Conservation (phyloP, 306 rosid species). For the Cicer pinnatifidum region DNA sequence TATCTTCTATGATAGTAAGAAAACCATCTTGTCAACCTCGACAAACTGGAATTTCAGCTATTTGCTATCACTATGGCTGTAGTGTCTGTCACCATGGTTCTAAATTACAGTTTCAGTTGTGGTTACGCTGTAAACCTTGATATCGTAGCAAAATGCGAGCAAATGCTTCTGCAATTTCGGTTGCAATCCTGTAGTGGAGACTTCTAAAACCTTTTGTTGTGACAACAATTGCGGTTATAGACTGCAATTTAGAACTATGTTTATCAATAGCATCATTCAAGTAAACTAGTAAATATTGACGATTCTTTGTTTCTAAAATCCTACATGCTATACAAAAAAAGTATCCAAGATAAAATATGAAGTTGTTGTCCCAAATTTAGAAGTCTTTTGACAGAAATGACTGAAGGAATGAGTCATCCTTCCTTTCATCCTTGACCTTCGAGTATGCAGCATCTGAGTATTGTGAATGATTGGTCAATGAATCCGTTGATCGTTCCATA, state of each 20-base stretch:
- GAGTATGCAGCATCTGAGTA: constrained; percentile 41
- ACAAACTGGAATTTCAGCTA: constrained; percentile 44
- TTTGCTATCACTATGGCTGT: constrained; percentile 21
- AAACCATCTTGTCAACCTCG: constrained; percentile 29
- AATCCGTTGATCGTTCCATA: constrained; percentile 33
- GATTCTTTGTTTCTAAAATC: constrained; percentile 41
- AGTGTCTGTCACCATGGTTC: constrained; percentile 33
- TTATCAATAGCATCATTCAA: background rate
- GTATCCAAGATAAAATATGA: constrained; percentile 9
- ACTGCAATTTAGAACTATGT: too few relatives aligned
- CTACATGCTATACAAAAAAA: constrained; percentile 47
- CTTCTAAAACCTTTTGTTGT: too few relatives aligned
- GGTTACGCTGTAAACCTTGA: too few relatives aligned
- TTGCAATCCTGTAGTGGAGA: too few relatives aligned
- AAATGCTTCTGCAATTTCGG: too few relatives aligned
- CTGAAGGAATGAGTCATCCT: constrained; percentile 54
- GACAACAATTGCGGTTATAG: too few relatives aligned
- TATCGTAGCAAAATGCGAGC: too few relatives aligned
- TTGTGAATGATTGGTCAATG: constrained; percentile 45
- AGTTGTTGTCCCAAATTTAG: constrained; percentile 25
- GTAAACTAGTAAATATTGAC: constrained; percentile 21
- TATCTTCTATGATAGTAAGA: constrained; percentile 19
- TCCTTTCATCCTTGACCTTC: constrained; percentile 53
- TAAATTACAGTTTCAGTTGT: too few relatives aligned
- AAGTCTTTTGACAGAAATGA: constrained; percentile 54